A percentile compares a stretch with the other conserved stretches of the same genome.
These are phyloP conservation scores for Coriolopsis trogii DNA, from an alignment of 1,284 basidiomycete species.

Conservation along the genomic window DNA sequence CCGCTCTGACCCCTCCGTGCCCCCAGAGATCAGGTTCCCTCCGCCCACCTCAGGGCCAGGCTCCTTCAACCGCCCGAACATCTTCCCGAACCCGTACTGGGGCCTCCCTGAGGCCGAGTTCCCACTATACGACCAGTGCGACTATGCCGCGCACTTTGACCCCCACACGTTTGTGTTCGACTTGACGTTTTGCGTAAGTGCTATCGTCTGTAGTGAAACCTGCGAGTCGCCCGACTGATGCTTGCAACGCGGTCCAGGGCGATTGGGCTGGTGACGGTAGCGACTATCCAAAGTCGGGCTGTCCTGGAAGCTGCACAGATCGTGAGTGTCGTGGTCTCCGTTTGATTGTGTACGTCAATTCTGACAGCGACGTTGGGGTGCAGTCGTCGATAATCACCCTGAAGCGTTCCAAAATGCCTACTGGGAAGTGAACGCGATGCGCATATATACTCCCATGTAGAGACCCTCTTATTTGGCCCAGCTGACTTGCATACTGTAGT, in stretches of 20 bases:
- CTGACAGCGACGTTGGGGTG: background rate
- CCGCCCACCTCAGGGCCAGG: slow-evolving; percentile 1
- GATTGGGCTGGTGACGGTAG: slow-evolving; percentile 57
- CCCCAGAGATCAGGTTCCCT: slow-evolving; percentile 39
- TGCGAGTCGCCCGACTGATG: background rate
- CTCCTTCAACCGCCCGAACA: slow-evolving; percentile 23
- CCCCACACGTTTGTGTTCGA: slow-evolving; percentile 55
- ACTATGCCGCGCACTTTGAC: slow-evolving; percentile 48
- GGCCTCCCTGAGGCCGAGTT: slow-evolving; percentile 54
- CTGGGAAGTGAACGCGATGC: slow-evolving; percentile 64
- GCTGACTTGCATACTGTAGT: background rate
- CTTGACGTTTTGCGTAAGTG: slow-evolving; percentile 53
- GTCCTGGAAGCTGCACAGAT: slow-evolving; percentile 37
- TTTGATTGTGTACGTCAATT: background rate
- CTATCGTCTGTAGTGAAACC: background rate
- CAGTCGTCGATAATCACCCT: slow-evolving; percentile 60
- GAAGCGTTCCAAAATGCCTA: slow-evolving; percentile 57
- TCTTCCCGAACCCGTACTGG: slow-evolving; percentile 39
- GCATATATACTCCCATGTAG: slow-evolving; percentile 47
- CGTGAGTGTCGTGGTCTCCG: slow-evolving; percentile 38
- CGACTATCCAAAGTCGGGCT: slow-evolving; percentile 39
- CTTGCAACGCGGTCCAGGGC: slow-evolving; percentile 39
- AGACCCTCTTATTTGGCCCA: background rate
- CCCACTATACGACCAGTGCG: slow-evolving; percentile 43
- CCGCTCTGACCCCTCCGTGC: slow-evolving; percentile 42